A percentile compares a stretch with the other conserved stretches of the same genome.
Conservation (phyloP, 2,329 filamentous ascomycete species). For the Metarhizium guizhouense region DNA sequence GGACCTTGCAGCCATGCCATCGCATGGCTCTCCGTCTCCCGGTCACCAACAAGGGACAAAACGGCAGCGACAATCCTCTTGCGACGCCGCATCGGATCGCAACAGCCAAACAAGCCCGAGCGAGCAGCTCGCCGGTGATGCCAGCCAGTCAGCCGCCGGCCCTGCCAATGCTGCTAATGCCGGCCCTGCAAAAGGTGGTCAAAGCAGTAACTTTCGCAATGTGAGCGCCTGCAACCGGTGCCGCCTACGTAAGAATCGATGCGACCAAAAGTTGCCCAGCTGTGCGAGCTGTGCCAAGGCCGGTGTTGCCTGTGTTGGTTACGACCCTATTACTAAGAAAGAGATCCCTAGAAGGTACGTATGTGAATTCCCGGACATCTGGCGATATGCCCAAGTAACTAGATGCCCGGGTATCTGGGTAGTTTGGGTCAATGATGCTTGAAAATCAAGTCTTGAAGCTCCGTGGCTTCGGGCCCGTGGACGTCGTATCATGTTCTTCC, state of each 20-base stretch:
- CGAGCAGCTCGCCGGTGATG: conserved; percentile 20
- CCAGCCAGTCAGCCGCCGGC: not conserved
- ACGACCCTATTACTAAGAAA: conserved; percentile 92
- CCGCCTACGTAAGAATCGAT: conserved; percentile 84
- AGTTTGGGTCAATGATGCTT: not conserved
- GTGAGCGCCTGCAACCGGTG: conserved; percentile 94
- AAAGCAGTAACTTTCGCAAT: conserved; percentile 66
- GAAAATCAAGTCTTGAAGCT: not conserved
- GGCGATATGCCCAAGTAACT: too few species aligned
- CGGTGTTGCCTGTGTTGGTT: conserved; percentile 84
- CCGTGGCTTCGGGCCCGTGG: not conserved
- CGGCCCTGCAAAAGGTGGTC: conserved; percentile 34
- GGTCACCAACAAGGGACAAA: conserved; percentile 42
- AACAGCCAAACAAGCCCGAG: conserved; percentile 17
- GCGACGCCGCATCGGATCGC: conserved; percentile 35
- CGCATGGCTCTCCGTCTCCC: conserved; percentile 43
- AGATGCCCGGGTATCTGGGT: too few species aligned
- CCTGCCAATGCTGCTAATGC: not conserved
- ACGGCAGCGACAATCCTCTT: conserved; percentile 46
- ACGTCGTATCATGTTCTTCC: not conserved
- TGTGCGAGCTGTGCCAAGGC: conserved; percentile 91
- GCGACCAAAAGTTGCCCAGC: conserved; percentile 84
- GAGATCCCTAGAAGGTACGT: conserved; percentile 88
- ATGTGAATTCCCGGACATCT: not conserved
- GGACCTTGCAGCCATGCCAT: conserved; percentile 21